Percentiles rank a stretch among this genome's conserved stretches.
phyloP scores from a whole-genome alignment of 352 stramenopile species.

The Globisporangium spiculum region DNA sequence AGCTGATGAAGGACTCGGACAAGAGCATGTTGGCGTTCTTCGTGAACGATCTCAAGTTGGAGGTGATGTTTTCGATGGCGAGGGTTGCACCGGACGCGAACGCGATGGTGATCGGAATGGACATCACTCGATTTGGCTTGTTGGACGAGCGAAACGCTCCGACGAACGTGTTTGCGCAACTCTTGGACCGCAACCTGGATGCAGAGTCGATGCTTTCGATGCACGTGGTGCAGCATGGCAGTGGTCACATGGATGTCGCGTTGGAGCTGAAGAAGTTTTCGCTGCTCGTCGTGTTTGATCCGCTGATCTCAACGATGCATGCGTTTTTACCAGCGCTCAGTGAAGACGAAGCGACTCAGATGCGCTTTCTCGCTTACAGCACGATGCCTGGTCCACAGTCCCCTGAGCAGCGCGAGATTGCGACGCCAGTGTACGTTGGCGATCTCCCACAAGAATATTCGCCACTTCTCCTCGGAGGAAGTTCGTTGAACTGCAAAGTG shows the following conservation, averaged over 20 bases:
- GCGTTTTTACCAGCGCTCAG: conserved; percentile 58
- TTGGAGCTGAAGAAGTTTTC: conserved; percentile 61
- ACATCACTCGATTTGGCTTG: conserved; percentile 63
- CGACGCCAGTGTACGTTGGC: conserved; percentile 41
- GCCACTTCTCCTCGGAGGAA: conserved; percentile 57
- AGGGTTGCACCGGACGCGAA: conserved; percentile 33
- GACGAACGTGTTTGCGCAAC: conserved; percentile 72
- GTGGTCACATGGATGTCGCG: conserved; percentile 52
- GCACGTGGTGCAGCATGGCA: conserved; percentile 42
- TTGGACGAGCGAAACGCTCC: conserved; percentile 56
- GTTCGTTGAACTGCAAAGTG: conserved; percentile 52
- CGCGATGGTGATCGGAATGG: conserved; percentile 44
- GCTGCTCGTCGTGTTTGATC: conserved; percentile 74
- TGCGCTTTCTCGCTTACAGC: conserved; percentile 67
- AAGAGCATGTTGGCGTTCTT: conserved; percentile 58
- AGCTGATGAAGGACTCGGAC: conserved; percentile 48
- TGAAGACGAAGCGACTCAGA: conserved; percentile 70
- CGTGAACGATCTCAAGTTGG: conserved; percentile 39
- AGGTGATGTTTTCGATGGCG: conserved; percentile 46
- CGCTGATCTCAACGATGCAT: conserved; percentile 51
- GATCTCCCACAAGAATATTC: conserved; percentile 70
- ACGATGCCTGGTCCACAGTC: conserved; percentile 39
- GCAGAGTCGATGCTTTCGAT: conserved; percentile 54
- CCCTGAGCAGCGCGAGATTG: conserved; percentile 50
- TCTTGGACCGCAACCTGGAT: conserved; percentile 76